phyloP scores from a whole-genome alignment of 169 alveolate species.

The Plasmodium vivax region DNA sequence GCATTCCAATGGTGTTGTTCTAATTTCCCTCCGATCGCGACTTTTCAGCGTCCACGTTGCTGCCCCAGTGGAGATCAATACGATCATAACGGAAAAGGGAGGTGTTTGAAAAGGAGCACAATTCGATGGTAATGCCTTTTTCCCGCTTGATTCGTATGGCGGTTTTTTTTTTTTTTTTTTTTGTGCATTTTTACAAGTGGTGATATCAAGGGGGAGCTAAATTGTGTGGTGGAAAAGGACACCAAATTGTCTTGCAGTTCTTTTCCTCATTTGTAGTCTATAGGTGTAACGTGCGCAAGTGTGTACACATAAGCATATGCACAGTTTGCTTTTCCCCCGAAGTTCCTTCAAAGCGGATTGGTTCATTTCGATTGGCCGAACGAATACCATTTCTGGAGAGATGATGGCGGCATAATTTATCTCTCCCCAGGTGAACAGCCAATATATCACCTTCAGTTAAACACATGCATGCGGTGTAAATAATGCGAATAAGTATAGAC shows the following conservation, averaged over 20 bases:
- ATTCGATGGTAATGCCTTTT: neutral
- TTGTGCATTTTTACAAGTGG: neutral
- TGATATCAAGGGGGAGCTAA: neutral
- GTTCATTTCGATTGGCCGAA: neutral
- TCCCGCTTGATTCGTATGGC: neutral
- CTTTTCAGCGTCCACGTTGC: neutral
- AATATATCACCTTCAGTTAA: neutral
- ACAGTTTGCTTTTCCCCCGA: neutral
- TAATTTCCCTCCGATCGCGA: neutral
- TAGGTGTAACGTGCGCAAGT: neutral
- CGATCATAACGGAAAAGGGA: neutral
- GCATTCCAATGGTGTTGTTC: neutral
- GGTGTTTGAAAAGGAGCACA: neutral
- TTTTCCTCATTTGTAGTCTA: neutral
- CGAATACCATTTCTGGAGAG: neutral
- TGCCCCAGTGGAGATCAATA: neutral
- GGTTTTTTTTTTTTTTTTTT: neutral
- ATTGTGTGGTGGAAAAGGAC: neutral
- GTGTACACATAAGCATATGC: neutral
- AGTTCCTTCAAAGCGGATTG: neutral
- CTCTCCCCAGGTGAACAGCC: neutral
- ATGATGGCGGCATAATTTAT: neutral
- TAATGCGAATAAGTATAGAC: neutral
- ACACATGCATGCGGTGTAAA: neutral
- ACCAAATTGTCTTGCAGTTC: neutral